Evolutionary conservation across 257 asterid species (phyloP), one percentile per base, ranked within the genome.

Genomic region (Handroanthus guayacan): DNA sequence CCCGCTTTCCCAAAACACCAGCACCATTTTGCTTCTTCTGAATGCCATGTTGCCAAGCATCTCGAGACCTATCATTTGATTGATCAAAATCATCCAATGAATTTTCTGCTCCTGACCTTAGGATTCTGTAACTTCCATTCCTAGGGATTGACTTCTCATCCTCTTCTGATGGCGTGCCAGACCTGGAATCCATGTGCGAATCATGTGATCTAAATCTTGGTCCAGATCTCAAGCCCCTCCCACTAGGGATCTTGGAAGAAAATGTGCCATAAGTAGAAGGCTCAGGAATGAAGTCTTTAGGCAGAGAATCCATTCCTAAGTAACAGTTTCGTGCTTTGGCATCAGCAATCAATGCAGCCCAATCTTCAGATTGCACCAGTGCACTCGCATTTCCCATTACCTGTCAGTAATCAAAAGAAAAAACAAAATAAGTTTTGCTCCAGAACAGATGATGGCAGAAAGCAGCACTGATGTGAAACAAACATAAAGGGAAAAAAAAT

Each of bases 301-400:
- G 99, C 78, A 95, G 80, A 74, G 97, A 81, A 69, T 93, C 97
- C 97, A 93, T 93, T 81, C 89, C 95, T 84, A 93, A 83, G 85
- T 91, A 95, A 82, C 98, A 93, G 48, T 74, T 90, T 71, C 99
- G 89, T 68, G 85, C 75, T 85, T 85, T 95, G 71, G 99, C 93
- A 86, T 95, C 98, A n/a, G 84, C 81, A 58, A 95, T 82, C 68
- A 95, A 68, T 60, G 97, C 92, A 78, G 93, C 97, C 99, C 99
- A 95, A 83, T 95, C 99, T 5, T 95, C 99, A 41, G 97, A 91
- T 71, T 91, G 85, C 67, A 86, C 83, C 84, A 95, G 81, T 0
- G 98, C 86, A 74, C 60, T 90, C 20, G 99, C 99, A 81, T 95
- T 95, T 50, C 99, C 99, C 97, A 93, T 95, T 6, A 95, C 96